phyloP scores from a whole-genome alignment of 768 basidiomycete genomes.

The Rhodotorula toruloides region DNA sequence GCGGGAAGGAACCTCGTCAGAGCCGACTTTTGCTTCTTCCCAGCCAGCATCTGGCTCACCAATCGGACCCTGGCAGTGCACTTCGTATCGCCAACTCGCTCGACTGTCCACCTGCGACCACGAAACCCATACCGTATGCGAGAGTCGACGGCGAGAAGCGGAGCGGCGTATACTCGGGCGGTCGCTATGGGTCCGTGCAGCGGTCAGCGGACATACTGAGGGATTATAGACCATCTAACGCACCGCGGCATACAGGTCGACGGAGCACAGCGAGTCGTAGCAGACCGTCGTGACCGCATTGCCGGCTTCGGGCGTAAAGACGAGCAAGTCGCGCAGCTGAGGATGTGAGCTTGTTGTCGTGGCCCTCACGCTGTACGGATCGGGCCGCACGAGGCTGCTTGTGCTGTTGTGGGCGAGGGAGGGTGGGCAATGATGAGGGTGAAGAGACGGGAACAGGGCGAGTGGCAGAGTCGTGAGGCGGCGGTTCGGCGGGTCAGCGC shows the following conservation, averaged over 20 bases:
- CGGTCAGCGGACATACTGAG: neutral
- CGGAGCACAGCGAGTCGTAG: constrained; percentile 26
- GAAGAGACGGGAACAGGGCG: no score
- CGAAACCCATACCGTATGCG: constrained; percentile 32
- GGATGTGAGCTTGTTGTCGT: no score
- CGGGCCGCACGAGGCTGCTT: no score
- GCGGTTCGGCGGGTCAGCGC: no score
- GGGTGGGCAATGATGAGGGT: no score
- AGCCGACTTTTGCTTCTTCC: neutral
- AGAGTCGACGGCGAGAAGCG: constrained; percentile 30
- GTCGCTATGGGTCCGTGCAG: neutral
- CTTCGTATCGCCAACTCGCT: constrained; percentile 37
- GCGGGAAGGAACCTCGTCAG: neutral
- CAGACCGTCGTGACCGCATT: constrained; percentile 8
- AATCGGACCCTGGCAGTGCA: constrained; percentile 1
- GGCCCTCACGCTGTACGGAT: no score
- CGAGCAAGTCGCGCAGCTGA: constrained; percentile 35
- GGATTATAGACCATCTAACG: neutral
- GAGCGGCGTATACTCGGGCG: constrained; percentile 30
- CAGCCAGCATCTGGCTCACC: constrained; percentile 2
- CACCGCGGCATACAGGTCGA: constrained; percentile 13
- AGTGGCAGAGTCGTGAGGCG: no score
- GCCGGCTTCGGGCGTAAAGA: constrained; percentile 2
- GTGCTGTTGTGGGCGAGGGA: no score
- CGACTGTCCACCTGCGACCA: constrained; percentile 40